These are phyloP conservation scores for Porogramme epimiltina DNA, from an alignment of 1,284 basidiomycete species.

Conservation along the genomic window DNA sequence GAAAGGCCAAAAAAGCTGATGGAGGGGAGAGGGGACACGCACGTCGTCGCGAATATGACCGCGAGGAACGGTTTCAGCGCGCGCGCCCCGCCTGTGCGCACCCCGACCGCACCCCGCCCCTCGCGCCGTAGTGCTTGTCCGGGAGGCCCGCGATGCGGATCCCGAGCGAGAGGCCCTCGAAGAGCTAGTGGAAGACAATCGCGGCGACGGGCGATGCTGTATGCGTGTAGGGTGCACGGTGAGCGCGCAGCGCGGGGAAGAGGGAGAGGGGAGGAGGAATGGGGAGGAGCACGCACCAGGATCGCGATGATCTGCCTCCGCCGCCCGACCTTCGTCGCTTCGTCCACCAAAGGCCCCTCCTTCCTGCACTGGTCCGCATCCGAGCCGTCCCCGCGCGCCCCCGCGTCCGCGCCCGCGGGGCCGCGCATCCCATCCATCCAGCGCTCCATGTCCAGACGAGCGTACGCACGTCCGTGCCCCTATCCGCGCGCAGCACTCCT, in stretches of 20 bases:
- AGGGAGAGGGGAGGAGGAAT: neutral
- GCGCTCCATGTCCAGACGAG: conserved; percentile 23
- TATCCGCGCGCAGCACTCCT: too few species aligned
- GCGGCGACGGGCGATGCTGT: conserved; percentile 72
- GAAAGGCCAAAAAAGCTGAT: too few species aligned
- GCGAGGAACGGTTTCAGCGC: too few species aligned
- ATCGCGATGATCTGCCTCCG: conserved; percentile 65
- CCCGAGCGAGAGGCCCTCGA: conserved; percentile 78
- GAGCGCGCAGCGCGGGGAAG: too few species aligned
- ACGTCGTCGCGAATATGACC: too few species aligned
- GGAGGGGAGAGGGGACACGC: too few species aligned
- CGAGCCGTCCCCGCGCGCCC: conserved; percentile 7
- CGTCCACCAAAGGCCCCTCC: conserved; percentile 26
- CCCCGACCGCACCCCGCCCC: conserved; percentile 33
- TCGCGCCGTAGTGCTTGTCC: conserved; percentile 39
- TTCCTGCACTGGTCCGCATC: conserved; percentile 17
- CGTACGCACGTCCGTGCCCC: conserved; percentile 30
- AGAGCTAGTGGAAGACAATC: conserved; percentile 78
- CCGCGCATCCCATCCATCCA: too few species aligned
- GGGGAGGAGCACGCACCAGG: conserved; percentile 42
- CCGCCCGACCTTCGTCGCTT: conserved; percentile 44
- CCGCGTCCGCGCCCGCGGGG: conserved; percentile 2
- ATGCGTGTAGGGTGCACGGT: conserved; percentile 4
- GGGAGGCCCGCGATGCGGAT: conserved; percentile 65
- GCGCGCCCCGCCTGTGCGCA: too few species aligned